Evolutionary conservation across 1,139 yeast genomes (phyloP).

Genomic region (Candida pseudoviswanathii): DNA sequence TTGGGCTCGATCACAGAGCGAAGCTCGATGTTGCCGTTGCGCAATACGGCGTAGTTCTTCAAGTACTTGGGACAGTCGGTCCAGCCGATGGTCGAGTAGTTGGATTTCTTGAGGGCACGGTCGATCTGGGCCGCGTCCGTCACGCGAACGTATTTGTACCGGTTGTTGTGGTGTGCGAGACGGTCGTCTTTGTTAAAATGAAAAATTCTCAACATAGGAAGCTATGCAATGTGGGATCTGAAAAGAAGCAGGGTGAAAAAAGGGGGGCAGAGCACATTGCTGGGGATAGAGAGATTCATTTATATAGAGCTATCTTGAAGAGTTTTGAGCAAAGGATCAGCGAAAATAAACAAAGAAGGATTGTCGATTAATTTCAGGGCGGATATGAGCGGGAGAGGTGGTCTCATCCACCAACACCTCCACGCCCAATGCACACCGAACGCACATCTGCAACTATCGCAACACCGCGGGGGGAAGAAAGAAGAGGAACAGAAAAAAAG

Average conservation of each 20-base stretch:
- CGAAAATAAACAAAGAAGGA: too few species aligned
- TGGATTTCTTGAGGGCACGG: background rate
- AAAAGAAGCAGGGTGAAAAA: background rate
- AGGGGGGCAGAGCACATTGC: background rate
- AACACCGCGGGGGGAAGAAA: too few species aligned
- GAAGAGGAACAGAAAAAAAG: too few species aligned
- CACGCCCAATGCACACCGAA: too few species aligned
- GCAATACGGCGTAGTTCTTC: constrained; percentile 1
- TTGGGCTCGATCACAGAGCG: background rate
- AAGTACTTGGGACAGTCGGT: constrained; percentile 1
- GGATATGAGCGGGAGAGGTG: too few species aligned
- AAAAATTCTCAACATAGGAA: constrained; percentile 1
- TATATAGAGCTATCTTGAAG: too few species aligned
- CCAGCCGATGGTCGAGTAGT: background rate
- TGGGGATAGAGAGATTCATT: too few species aligned
- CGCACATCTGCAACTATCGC: too few species aligned
- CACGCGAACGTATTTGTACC: constrained; percentile 2
- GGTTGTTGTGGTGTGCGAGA: background rate
- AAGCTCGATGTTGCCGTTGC: background rate
- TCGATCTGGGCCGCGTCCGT: background rate
- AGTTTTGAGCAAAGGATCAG: too few species aligned
- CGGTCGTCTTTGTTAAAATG: background rate
- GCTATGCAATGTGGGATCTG: background rate
- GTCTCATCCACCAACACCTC: too few species aligned
- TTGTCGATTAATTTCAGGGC: too few species aligned